A percentile compares a stretch with the other conserved stretches of the same genome.
phyloP scores from a whole-genome alignment of 208 protist genomes.

The Trypanosoma brucei region DNA sequence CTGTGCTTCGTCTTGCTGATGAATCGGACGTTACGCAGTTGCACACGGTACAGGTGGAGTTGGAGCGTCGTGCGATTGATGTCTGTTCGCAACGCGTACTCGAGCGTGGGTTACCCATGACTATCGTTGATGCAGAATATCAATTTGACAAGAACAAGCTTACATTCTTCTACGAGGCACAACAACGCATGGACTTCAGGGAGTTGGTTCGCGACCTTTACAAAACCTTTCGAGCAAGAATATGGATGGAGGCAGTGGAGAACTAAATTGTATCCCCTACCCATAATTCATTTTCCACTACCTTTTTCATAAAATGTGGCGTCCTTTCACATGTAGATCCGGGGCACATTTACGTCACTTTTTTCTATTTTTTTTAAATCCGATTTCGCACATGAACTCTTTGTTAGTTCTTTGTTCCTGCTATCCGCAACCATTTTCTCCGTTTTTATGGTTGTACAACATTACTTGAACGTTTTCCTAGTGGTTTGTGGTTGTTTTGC shows the following conservation, averaged over 20 bases:
- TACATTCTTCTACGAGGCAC: constrained; percentile 88
- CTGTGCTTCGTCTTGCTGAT: constrained; percentile 60
- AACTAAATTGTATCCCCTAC: constrained; percentile 14
- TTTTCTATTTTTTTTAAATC: no score
- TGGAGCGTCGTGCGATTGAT: constrained; percentile 78
- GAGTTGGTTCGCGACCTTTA: constrained; percentile 86
- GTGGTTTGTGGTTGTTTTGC: no score
- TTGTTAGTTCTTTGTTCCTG: no score
- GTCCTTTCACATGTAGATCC: neutral
- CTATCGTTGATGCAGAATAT: constrained; percentile 89
- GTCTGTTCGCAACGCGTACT: constrained; percentile 74
- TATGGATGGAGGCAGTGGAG: constrained; percentile 89
- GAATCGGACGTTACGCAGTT: constrained; percentile 66
- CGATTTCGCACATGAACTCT: no score
- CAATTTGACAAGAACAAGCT: constrained; percentile 91
- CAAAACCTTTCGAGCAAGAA: constrained; percentile 84
- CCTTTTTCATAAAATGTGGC: neutral
- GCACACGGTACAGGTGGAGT: constrained; percentile 64
- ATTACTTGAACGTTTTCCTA: no score
- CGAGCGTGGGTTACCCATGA: constrained; percentile 81
- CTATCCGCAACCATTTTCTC: no score
- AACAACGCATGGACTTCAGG: constrained; percentile 87
- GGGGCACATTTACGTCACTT: no score
- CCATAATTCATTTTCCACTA: neutral
- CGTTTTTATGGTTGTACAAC: no score